Evolutionary conservation across 2,329 filamentous ascomycete genomes (phyloP), one percentile per base, ranked within the genome.

Genomic region (Davidsoniella virescens): DNA sequence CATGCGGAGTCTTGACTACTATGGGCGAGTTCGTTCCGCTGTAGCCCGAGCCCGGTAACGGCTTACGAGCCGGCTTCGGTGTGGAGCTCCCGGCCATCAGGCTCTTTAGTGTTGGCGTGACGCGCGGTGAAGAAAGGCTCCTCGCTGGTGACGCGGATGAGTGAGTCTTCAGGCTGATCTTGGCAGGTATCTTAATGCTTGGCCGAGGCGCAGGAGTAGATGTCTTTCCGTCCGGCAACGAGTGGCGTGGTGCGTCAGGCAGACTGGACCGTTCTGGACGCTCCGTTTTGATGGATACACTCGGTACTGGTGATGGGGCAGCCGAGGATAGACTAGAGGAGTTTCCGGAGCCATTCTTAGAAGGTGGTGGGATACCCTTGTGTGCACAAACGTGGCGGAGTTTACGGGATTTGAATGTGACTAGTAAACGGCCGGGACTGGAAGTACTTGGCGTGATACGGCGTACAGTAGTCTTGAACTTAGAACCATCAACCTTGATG

Each of bases 251-350:
- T 3, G 16, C 38, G 12, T 53, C 51, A n/a, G 51, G 51, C 12
- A 53, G 39, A 8, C 20, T 39, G n/a, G 47, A 44, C 29, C 51
- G 46, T 10, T 52, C 46, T 5, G 20, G 20, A 33, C 51, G 49
- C 6, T 52, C 52, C n/a, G 50, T 49, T 43, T 53, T 55, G n/a
- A 44, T 46, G 12, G 50, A 39, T n/a, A 49, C 23, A n/a, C 18
- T 36, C 5, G 51, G 51, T 23, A 43, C 42, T 16, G 54, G 46
- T 12, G 50, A 42, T 14, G 48, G 16, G 6, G 48, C 48, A 12
- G 47, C 43, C 5, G 51, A 50, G 5, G 51, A 41, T 26, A 47
- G 25, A 39, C 46, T 46, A 33, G 44, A 49, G 17, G 44, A 41
- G 14, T 43, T 47, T 26, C 10, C 17, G 18, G 43, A 12, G 9